Evolutionary conservation across 2,329 filamentous ascomycete species (phyloP).

Genomic region (Cercospora sp.): DNA sequence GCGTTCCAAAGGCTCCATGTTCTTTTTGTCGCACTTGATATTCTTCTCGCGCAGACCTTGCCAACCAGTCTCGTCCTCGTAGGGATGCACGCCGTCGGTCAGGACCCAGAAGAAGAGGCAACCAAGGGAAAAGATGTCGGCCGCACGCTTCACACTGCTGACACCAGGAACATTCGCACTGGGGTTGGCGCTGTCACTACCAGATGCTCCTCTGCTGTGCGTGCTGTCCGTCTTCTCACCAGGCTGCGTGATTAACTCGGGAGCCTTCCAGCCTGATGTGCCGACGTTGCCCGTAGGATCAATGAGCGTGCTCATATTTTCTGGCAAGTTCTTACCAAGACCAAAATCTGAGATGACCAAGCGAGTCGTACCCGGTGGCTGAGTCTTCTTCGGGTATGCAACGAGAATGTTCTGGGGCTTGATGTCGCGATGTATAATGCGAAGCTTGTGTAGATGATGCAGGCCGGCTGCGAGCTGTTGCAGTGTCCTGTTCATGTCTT

Average conservation of each 20-base stretch:
- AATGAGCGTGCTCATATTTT: constrained; percentile 89
- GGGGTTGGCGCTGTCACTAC: constrained; percentile 54
- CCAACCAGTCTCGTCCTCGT: constrained; percentile 89
- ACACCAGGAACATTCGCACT: constrained; percentile 42
- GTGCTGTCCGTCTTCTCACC: constrained; percentile 45
- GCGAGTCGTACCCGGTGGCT: constrained; percentile 66
- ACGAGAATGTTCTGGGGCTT: constrained; percentile 98
- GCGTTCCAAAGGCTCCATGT: constrained; percentile 50
- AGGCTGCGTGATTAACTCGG: constrained; percentile 74
- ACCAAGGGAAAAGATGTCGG: constrained; percentile 95
- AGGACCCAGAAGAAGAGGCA: constrained; percentile 99
- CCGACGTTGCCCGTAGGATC: constrained; percentile 93
- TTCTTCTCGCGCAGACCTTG: constrained; percentile 85
- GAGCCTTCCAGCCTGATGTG: constrained; percentile 94
- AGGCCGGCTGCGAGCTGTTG: constrained; percentile 89
- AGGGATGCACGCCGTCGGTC: constrained; percentile 87
- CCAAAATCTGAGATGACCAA: constrained; percentile 97
- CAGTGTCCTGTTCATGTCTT: constrained; percentile 75
- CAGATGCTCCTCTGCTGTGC: constrained; percentile 47
- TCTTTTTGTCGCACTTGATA: constrained; percentile 83
- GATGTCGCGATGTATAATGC: constrained; percentile 94
- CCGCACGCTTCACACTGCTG: constrained; percentile 86
- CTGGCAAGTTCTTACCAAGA: constrained; percentile 93
- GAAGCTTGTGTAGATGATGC: constrained; percentile 81
- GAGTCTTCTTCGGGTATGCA: constrained; percentile 65